A percentile compares a stretch with the other conserved stretches of the same genome.
These are phyloP conservation scores for Populus trichocarpa DNA, from an alignment of 441 rosid genomes.

Conservation along the genomic window DNA sequence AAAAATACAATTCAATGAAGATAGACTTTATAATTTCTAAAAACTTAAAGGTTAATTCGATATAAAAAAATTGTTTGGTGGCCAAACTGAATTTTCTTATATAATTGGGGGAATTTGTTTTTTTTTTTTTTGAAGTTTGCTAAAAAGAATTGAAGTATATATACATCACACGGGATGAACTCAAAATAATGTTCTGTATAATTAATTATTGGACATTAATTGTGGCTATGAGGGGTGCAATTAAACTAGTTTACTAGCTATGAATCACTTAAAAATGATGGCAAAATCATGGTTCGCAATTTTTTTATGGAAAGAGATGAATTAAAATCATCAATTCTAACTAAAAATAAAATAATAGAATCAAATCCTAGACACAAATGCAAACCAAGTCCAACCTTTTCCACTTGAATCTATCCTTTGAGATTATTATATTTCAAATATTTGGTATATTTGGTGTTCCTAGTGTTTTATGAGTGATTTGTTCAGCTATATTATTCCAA, in stretches of 20 bases:
- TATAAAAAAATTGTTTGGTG: background rate
- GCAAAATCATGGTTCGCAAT: background rate
- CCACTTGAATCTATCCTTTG: background rate
- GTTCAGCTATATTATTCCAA: background rate
- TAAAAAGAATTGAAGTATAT: background rate
- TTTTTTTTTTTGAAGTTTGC: background rate
- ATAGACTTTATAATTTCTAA: too few relatives aligned
- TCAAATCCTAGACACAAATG: background rate
- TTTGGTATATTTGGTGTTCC: background rate
- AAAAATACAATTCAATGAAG: background rate
- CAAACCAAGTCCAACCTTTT: background rate
- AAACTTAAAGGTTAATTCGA: background rate
- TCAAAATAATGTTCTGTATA: background rate
- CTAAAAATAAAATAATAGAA: too few relatives aligned
- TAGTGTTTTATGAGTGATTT: background rate
- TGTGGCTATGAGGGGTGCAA: too few relatives aligned
- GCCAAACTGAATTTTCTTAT: background rate
- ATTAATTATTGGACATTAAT: background rate
- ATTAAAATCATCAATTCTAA: background rate
- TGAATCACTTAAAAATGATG: background rate
- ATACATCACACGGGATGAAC: background rate
- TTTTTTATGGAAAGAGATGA: background rate
- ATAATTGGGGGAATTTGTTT: background rate
- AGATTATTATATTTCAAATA: background rate
- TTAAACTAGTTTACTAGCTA: background rate